Percentiles rank a stretch among this genome's conserved stretches.
These are phyloP conservation scores for Saccharomycopsis javanensis DNA, from an alignment of 805 yeast genomes.

Conservation along the genomic window DNA sequence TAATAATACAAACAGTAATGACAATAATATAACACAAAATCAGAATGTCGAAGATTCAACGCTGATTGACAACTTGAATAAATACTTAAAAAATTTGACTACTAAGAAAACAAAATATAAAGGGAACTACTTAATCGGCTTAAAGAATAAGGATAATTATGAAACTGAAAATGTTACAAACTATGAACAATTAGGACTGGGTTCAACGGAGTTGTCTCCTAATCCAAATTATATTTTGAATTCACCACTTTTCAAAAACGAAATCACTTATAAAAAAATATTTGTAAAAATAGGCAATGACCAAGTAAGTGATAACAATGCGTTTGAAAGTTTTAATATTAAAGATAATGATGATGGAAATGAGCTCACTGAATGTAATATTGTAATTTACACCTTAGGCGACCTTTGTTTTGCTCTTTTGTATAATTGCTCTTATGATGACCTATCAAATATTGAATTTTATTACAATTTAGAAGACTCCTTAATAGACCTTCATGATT, in stretches of 20 bases:
- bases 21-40: not conserved
- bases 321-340: not conserved
- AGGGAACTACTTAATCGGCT: constrained; percentile 15
- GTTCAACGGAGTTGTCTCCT: constrained; percentile 9
- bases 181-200: not conserved
- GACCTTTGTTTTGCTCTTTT: constrained; percentile 32
- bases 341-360: not conserved
- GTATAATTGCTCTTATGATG: constrained; percentile 17
- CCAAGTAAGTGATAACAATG: not conserved
- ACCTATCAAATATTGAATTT: constrained; percentile 7
- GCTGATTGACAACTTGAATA: constrained; percentile 11
- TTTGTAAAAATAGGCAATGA: not conserved
- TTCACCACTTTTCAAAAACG: constrained; percentile 10
- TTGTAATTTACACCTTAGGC: constrained; percentile 24
- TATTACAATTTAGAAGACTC: constrained; percentile 18
- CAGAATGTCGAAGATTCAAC: not conserved
- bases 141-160: constrained; percentile 2
- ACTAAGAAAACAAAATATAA: constrained; percentile 4
- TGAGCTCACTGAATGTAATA: constrained; percentile 2
- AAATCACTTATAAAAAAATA: constrained; percentile 12
- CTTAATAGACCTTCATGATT: constrained; percentile 14
- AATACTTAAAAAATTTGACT: constrained; percentile 9
- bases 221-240: constrained; percentile 14
- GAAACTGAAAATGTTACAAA: not conserved
- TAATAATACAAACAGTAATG: not conserved